Percentiles rank a stretch among this genome's conserved stretches.
These are phyloP conservation scores for Neolecta irregularis DNA, from an alignment of 1,139 yeast genomes.

Conservation along the genomic window DNA sequence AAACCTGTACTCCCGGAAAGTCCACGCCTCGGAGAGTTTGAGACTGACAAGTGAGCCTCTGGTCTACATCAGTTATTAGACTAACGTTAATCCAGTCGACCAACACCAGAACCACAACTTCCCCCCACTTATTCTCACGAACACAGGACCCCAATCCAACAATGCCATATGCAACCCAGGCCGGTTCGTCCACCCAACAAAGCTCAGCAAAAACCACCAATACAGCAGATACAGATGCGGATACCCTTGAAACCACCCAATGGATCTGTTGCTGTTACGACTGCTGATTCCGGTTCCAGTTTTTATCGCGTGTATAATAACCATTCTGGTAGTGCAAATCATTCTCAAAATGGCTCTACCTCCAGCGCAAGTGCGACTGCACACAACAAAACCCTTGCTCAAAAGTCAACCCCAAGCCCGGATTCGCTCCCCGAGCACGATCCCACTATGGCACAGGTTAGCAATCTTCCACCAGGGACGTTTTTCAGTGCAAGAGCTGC, in stretches of 20 bases:
- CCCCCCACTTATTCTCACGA: not conserved
- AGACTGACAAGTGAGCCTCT: not conserved
- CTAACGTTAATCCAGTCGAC: constrained; percentile 1
- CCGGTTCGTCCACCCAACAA: not conserved
- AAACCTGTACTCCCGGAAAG: constrained; percentile 1
- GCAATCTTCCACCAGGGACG: constrained; percentile 3
- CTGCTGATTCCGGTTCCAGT: too few species aligned
- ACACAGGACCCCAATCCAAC: not conserved
- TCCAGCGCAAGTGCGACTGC: not conserved
- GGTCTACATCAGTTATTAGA: not conserved
- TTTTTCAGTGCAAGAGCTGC: constrained; percentile 2
- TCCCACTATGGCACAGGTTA: not conserved
- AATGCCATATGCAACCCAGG: not conserved
- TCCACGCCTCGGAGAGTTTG: not conserved
- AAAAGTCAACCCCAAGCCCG: not conserved
- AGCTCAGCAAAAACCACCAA: not conserved
- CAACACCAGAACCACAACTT: not conserved
- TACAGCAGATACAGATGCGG: not conserved
- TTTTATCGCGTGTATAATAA: too few species aligned
- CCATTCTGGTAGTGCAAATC: not conserved
- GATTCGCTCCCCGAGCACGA: not conserved
- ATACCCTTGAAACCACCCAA: too few species aligned
- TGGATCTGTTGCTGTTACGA: too few species aligned
- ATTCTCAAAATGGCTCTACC: not conserved
- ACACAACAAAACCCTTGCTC: not conserved